These are phyloP conservation scores for Mycena maculata DNA, from an alignment of 768 basidiomycete species.

Conservation along the genomic window DNA sequence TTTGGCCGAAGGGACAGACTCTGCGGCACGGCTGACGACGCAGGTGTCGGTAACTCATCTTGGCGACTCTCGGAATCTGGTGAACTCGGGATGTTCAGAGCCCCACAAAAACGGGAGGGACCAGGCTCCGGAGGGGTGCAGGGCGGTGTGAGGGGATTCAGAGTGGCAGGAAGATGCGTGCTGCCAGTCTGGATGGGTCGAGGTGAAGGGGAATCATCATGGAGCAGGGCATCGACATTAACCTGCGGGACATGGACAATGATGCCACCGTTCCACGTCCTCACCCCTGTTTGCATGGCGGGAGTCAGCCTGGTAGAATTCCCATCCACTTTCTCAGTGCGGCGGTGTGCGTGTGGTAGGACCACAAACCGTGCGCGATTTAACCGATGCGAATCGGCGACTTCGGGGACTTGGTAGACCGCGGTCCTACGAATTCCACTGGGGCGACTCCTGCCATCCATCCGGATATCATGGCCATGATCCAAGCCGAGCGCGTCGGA, in stretches of 20 bases:
- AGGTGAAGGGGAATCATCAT: neutral
- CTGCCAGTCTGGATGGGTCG: neutral
- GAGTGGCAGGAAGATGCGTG: neutral
- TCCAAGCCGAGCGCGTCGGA: conserved; percentile 23
- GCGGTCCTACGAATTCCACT: neutral
- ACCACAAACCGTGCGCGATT: conserved; percentile 5
- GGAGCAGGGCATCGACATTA: neutral
- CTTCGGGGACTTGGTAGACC: neutral
- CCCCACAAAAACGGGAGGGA: neutral
- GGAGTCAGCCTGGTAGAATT: neutral
- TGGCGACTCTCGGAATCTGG: neutral
- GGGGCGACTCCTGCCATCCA: neutral
- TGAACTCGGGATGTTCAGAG: neutral
- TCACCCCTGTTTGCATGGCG: neutral
- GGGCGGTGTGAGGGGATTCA: conserved; percentile 13
- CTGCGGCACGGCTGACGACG: neutral
- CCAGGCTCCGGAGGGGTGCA: neutral
- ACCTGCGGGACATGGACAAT: neutral
- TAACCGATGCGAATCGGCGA: neutral
- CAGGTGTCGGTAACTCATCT: conserved; percentile 23
- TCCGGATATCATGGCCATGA: conserved; percentile 13
- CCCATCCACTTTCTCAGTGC: neutral
- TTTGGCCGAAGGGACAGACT: neutral
- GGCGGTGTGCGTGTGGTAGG: neutral
- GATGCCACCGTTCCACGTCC: neutral